Evolutionary conservation across 1,284 basidiomycete species (phyloP).

Genomic region (Irpex lacteus): DNA sequence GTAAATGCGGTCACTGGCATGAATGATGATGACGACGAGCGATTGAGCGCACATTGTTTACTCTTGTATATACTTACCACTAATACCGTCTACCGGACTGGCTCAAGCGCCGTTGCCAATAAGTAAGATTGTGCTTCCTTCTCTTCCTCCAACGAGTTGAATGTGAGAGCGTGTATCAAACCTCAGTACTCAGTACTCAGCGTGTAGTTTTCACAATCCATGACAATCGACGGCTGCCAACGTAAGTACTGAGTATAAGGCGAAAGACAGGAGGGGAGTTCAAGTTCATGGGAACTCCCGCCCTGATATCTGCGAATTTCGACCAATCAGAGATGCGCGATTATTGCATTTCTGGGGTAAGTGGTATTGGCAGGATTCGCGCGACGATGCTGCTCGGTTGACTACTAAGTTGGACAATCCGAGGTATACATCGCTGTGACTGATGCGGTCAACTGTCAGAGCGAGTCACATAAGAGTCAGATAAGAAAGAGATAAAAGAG

Average conservation of each 20-base stretch:
- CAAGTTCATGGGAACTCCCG: too few relatives aligned
- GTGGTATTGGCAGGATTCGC: neutral
- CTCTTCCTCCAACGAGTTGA: too few relatives aligned
- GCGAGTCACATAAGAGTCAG: neutral
- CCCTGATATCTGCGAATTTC: too few relatives aligned
- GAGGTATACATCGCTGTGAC: neutral
- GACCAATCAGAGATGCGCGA: neutral
- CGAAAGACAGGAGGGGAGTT: too few relatives aligned
- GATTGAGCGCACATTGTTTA: neutral
- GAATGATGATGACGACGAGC: neutral
- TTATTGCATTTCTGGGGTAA: neutral
- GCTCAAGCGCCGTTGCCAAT: neutral
- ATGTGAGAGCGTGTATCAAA: too few relatives aligned
- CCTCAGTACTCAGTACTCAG: too few relatives aligned
- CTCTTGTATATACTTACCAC: neutral
- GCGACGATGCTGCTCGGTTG: neutral
- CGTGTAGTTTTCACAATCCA: too few relatives aligned
- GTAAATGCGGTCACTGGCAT: neutral
- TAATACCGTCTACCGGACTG: neutral
- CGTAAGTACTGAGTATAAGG: too few relatives aligned
- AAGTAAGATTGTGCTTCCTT: neutral
- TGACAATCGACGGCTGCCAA: too few relatives aligned
- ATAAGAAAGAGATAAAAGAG: neutral
- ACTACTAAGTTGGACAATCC: neutral
- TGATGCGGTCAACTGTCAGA: neutral